Conservation (phyloP, 129 eudicot genomes). For the Pittosporum tobira region DNA sequence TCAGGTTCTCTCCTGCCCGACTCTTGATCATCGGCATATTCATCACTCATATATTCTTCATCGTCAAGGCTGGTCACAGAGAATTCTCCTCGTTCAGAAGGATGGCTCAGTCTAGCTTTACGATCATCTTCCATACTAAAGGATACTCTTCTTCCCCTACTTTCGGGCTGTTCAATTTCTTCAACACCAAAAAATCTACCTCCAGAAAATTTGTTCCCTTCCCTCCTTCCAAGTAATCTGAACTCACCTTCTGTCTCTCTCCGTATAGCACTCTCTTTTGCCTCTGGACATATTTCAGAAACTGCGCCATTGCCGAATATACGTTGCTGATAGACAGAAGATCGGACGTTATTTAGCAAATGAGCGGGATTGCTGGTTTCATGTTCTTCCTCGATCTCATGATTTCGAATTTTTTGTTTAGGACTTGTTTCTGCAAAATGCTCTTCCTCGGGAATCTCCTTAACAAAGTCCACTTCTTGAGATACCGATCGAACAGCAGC, state of each 20-base stretch:
- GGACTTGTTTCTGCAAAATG: constrained; percentile 24
- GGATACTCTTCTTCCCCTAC: constrained; percentile 76
- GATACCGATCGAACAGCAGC: constrained; percentile 94
- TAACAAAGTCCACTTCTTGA: constrained; percentile 58
- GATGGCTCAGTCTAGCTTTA: constrained; percentile 27
- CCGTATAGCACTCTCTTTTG: constrained; percentile 85
- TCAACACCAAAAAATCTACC: constrained; percentile 74
- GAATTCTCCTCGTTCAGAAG: constrained; percentile 46
- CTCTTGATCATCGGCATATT: constrained; percentile 60
- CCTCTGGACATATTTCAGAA: constrained; percentile 35
- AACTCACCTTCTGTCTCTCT: constrained; percentile 99
- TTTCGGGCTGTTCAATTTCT: constrained; percentile 44
- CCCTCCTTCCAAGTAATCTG: constrained; percentile 84
- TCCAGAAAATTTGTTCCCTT: constrained; percentile 58
- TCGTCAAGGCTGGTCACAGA: constrained; percentile 48
- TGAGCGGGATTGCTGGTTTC: constrained; percentile 33
- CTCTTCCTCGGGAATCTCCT: constrained; percentile 54
- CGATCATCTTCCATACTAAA: constrained; percentile 60
- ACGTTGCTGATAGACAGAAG: constrained; percentile 13
- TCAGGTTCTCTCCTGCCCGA: constrained; percentile 88
- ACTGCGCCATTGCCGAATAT: constrained; percentile 35
- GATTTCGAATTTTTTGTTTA: constrained; percentile 3
- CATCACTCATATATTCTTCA: constrained; percentile 69
- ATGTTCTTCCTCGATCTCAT: constrained; percentile 67
- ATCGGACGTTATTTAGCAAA: neutral